Conservation (phyloP, 176 grass and related monocot genomes). For the Oryza meyeriana region DNA sequence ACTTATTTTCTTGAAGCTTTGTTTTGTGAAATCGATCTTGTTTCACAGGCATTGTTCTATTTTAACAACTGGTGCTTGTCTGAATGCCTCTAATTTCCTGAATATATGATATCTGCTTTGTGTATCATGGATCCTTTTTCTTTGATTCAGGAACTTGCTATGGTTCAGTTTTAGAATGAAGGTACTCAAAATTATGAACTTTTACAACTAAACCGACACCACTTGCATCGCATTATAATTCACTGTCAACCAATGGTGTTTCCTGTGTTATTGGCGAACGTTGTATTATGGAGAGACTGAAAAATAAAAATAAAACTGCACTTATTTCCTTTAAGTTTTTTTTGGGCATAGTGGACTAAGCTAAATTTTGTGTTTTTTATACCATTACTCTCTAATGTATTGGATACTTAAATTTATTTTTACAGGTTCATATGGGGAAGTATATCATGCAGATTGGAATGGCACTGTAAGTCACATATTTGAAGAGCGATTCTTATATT, state of each 20-base stretch:
- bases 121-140: not conserved
- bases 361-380: not conserved
- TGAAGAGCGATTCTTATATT: constrained; percentile 19
- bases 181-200: not conserved
- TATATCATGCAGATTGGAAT: constrained; percentile 98
- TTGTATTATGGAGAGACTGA: not conserved
- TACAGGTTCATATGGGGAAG: constrained; percentile 90
- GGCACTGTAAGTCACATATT: constrained; percentile 78
- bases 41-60: not conserved
- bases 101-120: not conserved
- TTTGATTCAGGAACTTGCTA: not conserved
- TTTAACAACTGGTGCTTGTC: not conserved
- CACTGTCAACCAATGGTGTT: not conserved
- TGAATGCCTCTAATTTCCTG: not conserved
- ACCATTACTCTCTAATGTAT: not conserved
- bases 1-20: not conserved
- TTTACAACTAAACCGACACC: not conserved
- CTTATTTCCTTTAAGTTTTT: constrained; percentile 6
- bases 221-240: not conserved
- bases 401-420: constrained; percentile 13
- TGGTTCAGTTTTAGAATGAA: not conserved
- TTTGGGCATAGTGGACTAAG: not conserved
- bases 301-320: not conserved
- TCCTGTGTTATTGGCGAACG: not conserved
- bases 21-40: not conserved